Percentiles rank a stretch among this genome's conserved stretches.
Evolutionary conservation across 768 basidiomycete species (phyloP).

Genomic region (Botryobasidium botryosum): DNA sequence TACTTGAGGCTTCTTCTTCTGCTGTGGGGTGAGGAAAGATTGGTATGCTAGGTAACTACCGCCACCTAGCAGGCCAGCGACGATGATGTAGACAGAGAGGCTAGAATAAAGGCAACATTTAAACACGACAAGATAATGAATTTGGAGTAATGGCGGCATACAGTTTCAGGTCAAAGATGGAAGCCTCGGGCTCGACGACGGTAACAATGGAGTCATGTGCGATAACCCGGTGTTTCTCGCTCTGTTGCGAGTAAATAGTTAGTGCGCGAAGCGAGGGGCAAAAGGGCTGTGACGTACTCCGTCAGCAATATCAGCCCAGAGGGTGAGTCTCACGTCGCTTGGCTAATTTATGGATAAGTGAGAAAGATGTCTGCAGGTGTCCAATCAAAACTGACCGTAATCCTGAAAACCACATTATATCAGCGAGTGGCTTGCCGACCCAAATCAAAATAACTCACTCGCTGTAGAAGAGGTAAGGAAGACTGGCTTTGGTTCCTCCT

Average conservation of each 20-base stretch:
- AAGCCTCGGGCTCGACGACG: constrained; percentile 62
- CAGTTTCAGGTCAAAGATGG: constrained; percentile 69
- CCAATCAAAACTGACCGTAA: constrained; percentile 7
- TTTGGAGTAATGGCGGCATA: constrained; percentile 26
- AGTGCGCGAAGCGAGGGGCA: neutral
- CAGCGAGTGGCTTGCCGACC: neutral
- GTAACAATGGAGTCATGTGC: constrained; percentile 64
- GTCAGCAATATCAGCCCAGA: constrained; percentile 57
- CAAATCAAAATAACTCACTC: constrained; percentile 39
- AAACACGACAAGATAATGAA: constrained; percentile 1
- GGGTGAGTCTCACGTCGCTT: constrained; percentile 51
- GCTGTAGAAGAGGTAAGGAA: constrained; percentile 65
- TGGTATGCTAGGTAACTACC: constrained; percentile 46
- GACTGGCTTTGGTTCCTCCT: constrained; percentile 38
- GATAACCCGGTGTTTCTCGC: constrained; percentile 37
- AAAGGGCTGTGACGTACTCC: constrained; percentile 31
- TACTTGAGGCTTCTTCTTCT: constrained; percentile 29
- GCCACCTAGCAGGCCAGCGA: constrained; percentile 43
- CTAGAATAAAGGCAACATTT: constrained; percentile 14
- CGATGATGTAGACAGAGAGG: constrained; percentile 54
- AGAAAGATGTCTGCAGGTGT: neutral
- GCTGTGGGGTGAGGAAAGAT: constrained; percentile 39
- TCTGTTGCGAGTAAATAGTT: constrained; percentile 23
- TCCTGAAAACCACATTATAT: constrained; percentile 2
- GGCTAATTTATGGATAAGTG: constrained; percentile 28